Evolutionary conservation across 176 grass and related monocot species (phyloP).

Genomic region (Miscanthus lutarioriparius): DNA sequence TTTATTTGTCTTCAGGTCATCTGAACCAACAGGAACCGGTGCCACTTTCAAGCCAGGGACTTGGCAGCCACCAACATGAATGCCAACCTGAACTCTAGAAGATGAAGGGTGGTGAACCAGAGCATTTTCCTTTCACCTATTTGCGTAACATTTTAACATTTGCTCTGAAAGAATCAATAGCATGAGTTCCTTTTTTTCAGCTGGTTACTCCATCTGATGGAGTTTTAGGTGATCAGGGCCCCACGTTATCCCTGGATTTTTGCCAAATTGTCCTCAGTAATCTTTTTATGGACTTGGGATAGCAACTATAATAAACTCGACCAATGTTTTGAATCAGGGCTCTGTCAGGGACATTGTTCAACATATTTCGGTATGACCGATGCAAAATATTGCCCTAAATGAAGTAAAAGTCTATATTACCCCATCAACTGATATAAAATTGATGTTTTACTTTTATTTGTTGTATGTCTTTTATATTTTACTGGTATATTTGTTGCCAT

Average conservation of each 20-base stretch:
- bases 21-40: conserved; percentile 60
- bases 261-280: not conserved
- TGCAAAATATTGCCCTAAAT: not conserved
- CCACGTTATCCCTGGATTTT: not conserved
- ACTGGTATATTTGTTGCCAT: no score
- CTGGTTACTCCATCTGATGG: not conserved
- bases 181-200: not conserved
- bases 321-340: not conserved
- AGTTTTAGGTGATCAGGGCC: not conserved
- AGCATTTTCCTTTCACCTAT: not conserved
- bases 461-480: not conserved
- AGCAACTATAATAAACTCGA: not conserved
- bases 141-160: not conserved
- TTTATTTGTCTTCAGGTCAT: conserved; percentile 41
- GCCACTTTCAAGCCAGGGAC: conserved; percentile 56
- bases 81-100: not conserved
- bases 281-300: not conserved
- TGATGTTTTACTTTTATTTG: not conserved
- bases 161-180: not conserved
- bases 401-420: not conserved
- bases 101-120: not conserved
- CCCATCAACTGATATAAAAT: not conserved
- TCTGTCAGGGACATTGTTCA: not conserved
- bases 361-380: not conserved
- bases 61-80: conserved; percentile 77